These are phyloP conservation scores for Diplodia mutila DNA, from an alignment of 2,329 filamentous ascomycete genomes.

Conservation along the genomic window DNA sequence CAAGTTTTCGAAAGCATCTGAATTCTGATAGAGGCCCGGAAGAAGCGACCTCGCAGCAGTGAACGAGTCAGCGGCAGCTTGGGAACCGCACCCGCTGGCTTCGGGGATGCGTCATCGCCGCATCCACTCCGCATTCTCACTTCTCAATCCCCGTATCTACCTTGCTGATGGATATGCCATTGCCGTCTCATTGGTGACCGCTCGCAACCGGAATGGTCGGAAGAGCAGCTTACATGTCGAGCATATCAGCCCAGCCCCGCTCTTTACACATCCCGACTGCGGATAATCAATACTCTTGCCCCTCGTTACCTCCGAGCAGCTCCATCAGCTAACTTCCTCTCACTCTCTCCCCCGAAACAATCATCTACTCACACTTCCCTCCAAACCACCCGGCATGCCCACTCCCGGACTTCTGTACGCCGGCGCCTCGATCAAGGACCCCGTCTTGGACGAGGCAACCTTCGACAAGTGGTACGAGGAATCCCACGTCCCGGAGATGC, in stretches of 20 bases:
- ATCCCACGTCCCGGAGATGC: constrained; percentile 20
- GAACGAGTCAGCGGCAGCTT: not conserved
- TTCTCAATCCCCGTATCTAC: not conserved
- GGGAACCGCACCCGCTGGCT: too few species aligned
- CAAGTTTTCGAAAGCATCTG: too few species aligned
- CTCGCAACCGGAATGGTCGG: not conserved
- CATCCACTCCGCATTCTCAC: not conserved
- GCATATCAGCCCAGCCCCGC: constrained; percentile 6
- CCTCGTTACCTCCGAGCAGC: not conserved
- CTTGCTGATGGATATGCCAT: not conserved
- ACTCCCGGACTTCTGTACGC: constrained; percentile 23
- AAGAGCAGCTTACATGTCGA: not conserved
- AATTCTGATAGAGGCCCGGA: too few species aligned
- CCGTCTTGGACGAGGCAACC: constrained; percentile 21
- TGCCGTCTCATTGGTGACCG: not conserved
- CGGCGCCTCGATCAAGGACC: constrained; percentile 17
- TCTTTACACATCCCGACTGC: not conserved
- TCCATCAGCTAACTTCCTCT: not conserved
- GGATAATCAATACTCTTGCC: not conserved
- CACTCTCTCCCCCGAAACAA: not conserved
- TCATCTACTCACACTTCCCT: not conserved
- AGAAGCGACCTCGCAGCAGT: too few species aligned
- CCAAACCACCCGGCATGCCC: not conserved
- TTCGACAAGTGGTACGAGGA: constrained; percentile 29
- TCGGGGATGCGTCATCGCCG: not conserved